phyloP scores from a whole-genome alignment of 768 basidiomycete species.

The Mycena belliarum region DNA sequence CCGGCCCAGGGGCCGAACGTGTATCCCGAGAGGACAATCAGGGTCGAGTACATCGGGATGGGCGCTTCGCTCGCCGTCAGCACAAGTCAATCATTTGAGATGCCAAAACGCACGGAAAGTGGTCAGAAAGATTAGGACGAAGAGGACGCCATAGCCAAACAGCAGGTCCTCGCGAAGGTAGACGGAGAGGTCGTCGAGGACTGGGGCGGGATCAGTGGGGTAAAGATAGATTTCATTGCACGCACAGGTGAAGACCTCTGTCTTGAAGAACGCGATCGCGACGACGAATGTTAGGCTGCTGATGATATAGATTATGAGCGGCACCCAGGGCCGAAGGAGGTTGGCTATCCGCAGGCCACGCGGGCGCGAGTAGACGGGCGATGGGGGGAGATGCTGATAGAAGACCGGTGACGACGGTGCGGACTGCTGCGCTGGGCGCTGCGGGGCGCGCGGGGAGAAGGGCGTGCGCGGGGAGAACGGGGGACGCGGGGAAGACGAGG shows the following conservation, averaged over 20 bases:
- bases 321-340: conserved; percentile 73
- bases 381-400: conserved; percentile 27
- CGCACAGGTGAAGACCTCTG: conserved; percentile 81
- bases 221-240: conserved; percentile 15
- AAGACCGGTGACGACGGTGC: conserved; percentile 20
- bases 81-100: neutral
- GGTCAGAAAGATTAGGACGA: conserved; percentile 80
- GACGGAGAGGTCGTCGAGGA: conserved; percentile 77
- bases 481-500: neutral
- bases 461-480: conserved; percentile 15
- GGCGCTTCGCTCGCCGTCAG: conserved; percentile 55
- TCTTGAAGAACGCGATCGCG: conserved; percentile 83
- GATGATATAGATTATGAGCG: conserved; percentile 72
- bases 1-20: conserved; percentile 85
- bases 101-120: conserved; percentile 71
- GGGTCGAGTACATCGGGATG: conserved; percentile 87
- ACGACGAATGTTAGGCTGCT: conserved; percentile 78
- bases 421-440: conserved; percentile 5
- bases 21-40: conserved; percentile 91
- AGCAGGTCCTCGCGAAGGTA: conserved; percentile 74
- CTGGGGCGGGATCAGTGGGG: conserved; percentile 39
- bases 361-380: conserved; percentile 38
- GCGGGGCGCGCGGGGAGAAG: neutral
- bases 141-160: conserved; percentile 78
- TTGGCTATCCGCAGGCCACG: conserved; percentile 55